phyloP scores from a whole-genome alignment of 2,329 filamentous ascomycete genomes.

The Cytospora mali region DNA sequence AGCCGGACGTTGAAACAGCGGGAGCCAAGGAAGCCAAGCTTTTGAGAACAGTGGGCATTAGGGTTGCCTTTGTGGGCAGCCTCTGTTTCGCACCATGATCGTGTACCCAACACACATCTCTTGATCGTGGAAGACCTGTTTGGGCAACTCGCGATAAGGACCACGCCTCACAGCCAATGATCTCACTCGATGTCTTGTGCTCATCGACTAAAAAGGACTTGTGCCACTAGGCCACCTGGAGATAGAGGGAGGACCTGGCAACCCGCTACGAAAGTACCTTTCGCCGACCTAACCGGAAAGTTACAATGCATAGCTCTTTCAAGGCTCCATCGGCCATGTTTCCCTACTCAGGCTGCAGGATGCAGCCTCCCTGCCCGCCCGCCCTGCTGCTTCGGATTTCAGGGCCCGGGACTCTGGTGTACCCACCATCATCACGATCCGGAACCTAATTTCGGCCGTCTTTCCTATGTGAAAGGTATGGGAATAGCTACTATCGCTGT shows the following conservation, averaged over 20 bases:
- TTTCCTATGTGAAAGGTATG: neutral
- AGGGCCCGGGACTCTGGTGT: too few species aligned
- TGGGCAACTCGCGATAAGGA: neutral
- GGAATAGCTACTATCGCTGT: neutral
- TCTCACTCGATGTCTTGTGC: neutral
- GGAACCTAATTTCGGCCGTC: neutral
- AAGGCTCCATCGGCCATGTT: neutral
- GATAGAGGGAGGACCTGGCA: neutral
- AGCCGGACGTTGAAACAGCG: neutral
- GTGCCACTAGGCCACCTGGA: neutral
- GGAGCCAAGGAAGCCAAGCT: neutral
- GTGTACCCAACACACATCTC: neutral
- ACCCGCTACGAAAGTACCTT: neutral
- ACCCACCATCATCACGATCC: too few species aligned
- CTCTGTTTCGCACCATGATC: neutral
- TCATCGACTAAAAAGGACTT: too few species aligned
- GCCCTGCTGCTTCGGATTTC: too few species aligned
- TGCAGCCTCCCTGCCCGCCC: too few species aligned
- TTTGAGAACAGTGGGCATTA: neutral
- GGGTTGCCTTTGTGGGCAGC: too few species aligned
- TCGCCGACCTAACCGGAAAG: too few species aligned
- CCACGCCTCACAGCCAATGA: neutral
- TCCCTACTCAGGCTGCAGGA: too few species aligned
- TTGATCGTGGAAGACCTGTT: neutral
- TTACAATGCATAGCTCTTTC: too few species aligned